Conservation (phyloP, 768 basidiomycete species). For the Lyophyllum shimeji region DNA sequence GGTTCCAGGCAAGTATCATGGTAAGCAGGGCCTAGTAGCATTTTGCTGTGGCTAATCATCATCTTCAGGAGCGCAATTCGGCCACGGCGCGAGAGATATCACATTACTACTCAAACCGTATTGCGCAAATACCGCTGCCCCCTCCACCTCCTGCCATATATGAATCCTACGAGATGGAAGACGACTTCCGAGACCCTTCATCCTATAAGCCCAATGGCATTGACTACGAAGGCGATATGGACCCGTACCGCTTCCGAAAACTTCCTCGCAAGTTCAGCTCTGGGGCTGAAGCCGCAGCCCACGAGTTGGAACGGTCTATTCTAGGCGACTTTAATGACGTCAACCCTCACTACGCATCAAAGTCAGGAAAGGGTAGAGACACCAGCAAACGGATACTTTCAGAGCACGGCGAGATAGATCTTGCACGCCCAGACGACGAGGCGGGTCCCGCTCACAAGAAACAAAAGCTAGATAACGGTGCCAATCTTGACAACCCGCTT, state of each 20-base stretch:
- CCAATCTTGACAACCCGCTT: slow-evolving; percentile 35
- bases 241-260: slow-evolving; percentile 23
- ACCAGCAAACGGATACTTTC: slow-evolving; percentile 51
- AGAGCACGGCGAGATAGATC: slow-evolving; percentile 58
- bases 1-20: slow-evolving; percentile 66
- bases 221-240: slow-evolving; percentile 26
- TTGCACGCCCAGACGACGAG: slow-evolving; percentile 34
- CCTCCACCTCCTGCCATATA: slow-evolving; percentile 29
- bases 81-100: slow-evolving; percentile 59
- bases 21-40: slow-evolving; percentile 36
- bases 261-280: slow-evolving; percentile 33
- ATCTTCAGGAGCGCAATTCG: slow-evolving; percentile 65
- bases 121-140: slow-evolving; percentile 43
- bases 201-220: slow-evolving; percentile 28
- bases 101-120: slow-evolving; percentile 53
- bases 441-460: slow-evolving; percentile 56
- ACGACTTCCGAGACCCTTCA: slow-evolving; percentile 25
- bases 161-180: slow-evolving; percentile 22
- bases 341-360: slow-evolving; percentile 21
- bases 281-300: slow-evolving; percentile 54
- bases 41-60: slow-evolving; percentile 1
- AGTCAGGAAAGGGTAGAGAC: slow-evolving; percentile 45
- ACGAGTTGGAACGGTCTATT: slow-evolving; percentile 55
- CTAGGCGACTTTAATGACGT: slow-evolving; percentile 35
- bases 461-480: slow-evolving; percentile 53